Evolutionary conservation across 139 green algal species (phyloP).

Genomic region (Volvox reticuliferus): DNA sequence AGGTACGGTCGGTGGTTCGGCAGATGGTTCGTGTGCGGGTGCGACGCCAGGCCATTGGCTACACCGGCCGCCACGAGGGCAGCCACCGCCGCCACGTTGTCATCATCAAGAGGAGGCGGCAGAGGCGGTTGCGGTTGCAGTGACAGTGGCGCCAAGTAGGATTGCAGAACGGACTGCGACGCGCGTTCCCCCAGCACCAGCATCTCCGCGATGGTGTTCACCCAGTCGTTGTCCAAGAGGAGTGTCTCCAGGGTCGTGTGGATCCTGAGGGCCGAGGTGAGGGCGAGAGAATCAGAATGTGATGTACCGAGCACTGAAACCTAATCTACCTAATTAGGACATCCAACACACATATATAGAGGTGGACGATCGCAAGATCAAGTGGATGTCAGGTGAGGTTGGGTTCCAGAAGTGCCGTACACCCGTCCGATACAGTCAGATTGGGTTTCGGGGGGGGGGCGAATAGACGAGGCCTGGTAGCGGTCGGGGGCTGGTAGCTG

Average conservation of each 20-base stretch:
- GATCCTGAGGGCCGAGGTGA: constrained; percentile 49
- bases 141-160: neutral
- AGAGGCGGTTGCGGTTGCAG: neutral
- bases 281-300: too few relatives aligned
- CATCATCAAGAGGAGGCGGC: neutral
- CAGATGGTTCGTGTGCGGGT: neutral
- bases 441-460: too few relatives aligned
- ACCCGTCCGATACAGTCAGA: too few relatives aligned
- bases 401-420: too few relatives aligned
- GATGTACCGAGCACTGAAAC: too few relatives aligned
- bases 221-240: constrained; percentile 52
- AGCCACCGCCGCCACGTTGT: neutral
- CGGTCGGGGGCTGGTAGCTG: too few relatives aligned
- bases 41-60: neutral
- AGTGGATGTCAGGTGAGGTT: neutral
- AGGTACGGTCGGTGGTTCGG: neutral
- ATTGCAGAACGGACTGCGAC: neutral
- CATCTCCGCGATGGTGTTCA: constrained; percentile 39
- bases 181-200: constrained; percentile 38
- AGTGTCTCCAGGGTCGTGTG: constrained; percentile 77
- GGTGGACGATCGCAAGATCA: neutral
- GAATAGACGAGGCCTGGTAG: too few relatives aligned
- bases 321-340: too few relatives aligned
- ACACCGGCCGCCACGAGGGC: neutral
- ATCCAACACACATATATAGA: too few relatives aligned